phyloP scores from a whole-genome alignment of 164 flowering plant genomes.

The Echeveria elegans region DNA sequence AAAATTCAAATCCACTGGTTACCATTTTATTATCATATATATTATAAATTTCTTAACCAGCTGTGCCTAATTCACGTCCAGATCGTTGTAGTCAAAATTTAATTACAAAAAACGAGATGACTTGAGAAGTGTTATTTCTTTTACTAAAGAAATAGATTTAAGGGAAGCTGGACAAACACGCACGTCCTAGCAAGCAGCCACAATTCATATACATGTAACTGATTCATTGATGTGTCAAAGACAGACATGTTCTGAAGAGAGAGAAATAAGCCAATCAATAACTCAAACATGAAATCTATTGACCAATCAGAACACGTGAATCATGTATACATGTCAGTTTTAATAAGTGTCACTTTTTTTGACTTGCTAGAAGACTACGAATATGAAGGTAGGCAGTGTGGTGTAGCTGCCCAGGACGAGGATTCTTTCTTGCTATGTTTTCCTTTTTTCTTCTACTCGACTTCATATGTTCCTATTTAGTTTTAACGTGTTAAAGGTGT shows the following conservation, averaged over 20 bases:
- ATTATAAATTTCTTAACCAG: too few species aligned
- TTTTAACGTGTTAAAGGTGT: neutral
- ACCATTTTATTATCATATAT: too few species aligned
- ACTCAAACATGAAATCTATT: too few species aligned
- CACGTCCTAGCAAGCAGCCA: neutral
- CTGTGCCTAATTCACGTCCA: too few species aligned
- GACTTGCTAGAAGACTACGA: neutral
- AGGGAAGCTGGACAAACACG: neutral
- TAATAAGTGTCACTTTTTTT: neutral
- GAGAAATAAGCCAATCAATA: too few species aligned
- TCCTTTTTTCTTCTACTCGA: neutral
- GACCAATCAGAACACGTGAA: neutral
- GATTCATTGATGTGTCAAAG: too few species aligned
- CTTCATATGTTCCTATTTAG: neutral
- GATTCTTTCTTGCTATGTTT: neutral
- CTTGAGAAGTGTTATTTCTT: neutral
- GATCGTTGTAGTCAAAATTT: too few species aligned
- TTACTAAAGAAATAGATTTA: neutral
- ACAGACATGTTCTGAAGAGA: too few species aligned
- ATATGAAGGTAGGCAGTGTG: neutral
- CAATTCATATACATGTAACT: too few species aligned
- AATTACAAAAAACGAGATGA: neutral
- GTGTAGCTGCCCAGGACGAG: neutral
- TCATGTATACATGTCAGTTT: neutral
- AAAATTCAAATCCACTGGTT: too few species aligned